Conservation (phyloP, 1,284 basidiomycete genomes). For the Entoloma clypeatum region DNA sequence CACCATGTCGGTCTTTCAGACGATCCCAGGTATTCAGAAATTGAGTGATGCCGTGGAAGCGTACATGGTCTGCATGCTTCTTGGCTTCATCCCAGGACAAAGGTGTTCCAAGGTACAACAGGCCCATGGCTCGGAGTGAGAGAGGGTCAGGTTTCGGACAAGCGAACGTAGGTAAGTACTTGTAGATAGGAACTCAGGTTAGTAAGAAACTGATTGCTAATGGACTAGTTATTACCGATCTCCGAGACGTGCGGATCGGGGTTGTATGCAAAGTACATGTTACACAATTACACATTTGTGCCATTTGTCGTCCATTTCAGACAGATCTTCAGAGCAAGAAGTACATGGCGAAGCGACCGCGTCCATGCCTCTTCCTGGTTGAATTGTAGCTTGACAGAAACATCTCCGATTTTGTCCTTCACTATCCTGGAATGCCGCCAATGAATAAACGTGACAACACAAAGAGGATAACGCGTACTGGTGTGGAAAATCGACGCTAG, state of each 20-base stretch:
- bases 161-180: slow-evolving; percentile 6
- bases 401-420: slow-evolving; percentile 95
- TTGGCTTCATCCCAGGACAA: slow-evolving; percentile 91
- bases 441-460: neutral
- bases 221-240: too few relatives aligned
- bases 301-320: slow-evolving; percentile 82
- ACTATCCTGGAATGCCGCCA: slow-evolving; percentile 55
- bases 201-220: too few relatives aligned
- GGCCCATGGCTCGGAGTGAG: slow-evolving; percentile 68
- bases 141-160: slow-evolving; percentile 4
- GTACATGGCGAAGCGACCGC: slow-evolving; percentile 85
- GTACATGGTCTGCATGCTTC: slow-evolving; percentile 86
- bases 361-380: slow-evolving; percentile 97
- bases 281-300: slow-evolving; percentile 41
- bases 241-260: too few relatives aligned
- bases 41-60: slow-evolving; percentile 92
- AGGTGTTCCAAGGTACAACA: slow-evolving; percentile 92
- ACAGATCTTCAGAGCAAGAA: slow-evolving; percentile 84
- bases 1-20: slow-evolving; percentile 88
- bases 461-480: slow-evolving; percentile 49
- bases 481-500: slow-evolving; percentile 78
- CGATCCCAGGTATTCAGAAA: slow-evolving; percentile 92
- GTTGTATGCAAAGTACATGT: too few relatives aligned
- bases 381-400: slow-evolving; percentile 91
- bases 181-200: slow-evolving; percentile 10